These are phyloP conservation scores for Hymenoscyphus salicellus DNA, from an alignment of 2,329 filamentous ascomycete genomes.

Conservation along the genomic window DNA sequence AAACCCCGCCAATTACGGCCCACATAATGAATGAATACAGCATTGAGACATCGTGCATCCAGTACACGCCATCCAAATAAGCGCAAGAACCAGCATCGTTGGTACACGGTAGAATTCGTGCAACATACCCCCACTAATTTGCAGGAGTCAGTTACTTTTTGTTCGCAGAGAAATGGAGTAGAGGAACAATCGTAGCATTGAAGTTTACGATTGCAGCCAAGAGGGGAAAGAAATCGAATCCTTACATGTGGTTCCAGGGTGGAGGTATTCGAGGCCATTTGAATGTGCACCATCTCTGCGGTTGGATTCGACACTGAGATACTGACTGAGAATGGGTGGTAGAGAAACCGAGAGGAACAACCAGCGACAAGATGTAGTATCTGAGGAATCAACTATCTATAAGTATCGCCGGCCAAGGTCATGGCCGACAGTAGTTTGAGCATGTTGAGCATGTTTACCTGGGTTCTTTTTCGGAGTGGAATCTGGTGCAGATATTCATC, in stretches of 20 bases:
- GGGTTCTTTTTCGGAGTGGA: neutral
- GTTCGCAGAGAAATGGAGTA: neutral
- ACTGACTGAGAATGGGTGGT: neutral
- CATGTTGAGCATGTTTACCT: slow-evolving; percentile 4
- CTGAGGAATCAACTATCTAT: neutral
- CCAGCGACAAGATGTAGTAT: neutral
- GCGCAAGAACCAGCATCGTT: slow-evolving; percentile 56
- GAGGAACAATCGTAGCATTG: neutral
- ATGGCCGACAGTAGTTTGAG: neutral
- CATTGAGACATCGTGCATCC: slow-evolving; percentile 52
- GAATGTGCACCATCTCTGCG: slow-evolving; percentile 7
- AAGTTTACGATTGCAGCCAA: neutral
- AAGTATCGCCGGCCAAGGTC: neutral
- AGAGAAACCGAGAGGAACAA: neutral
- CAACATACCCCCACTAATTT: slow-evolving; percentile 52
- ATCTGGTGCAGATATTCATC: neutral
- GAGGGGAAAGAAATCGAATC: too few species aligned
- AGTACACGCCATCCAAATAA: slow-evolving; percentile 56
- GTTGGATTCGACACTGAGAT: neutral
- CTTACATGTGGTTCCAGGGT: slow-evolving; percentile 11
- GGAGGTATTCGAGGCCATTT: slow-evolving; percentile 14
- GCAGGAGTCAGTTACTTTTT: neutral
- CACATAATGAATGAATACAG: slow-evolving; percentile 56
- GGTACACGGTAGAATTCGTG: slow-evolving; percentile 51
- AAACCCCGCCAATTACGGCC: slow-evolving; percentile 49